Evolutionary conservation across 2,329 filamentous ascomycete species (phyloP).

Genomic region (Pestalotiopsis sp.): DNA sequence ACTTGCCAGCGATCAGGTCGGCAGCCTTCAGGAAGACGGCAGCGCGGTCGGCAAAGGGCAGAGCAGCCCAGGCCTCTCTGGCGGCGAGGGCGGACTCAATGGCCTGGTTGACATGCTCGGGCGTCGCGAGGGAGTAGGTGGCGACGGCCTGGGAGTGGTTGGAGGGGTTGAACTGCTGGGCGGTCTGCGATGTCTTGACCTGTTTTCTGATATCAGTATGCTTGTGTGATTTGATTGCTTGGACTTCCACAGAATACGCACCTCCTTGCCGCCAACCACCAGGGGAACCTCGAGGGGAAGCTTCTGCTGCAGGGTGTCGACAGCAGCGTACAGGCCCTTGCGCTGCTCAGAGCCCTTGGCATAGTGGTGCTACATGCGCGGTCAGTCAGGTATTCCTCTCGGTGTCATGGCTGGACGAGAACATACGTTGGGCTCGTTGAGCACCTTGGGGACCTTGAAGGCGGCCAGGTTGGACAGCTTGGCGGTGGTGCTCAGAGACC

Average conservation of each 20-base stretch:
- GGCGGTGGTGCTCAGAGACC: slow-evolving; percentile 29
- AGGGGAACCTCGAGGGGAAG: slow-evolving; percentile 79
- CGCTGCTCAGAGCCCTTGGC: slow-evolving; percentile 80
- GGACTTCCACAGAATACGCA: neutral
- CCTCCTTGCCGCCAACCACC: slow-evolving; percentile 80
- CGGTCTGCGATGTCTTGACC: slow-evolving; percentile 68
- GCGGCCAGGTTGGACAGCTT: slow-evolving; percentile 67
- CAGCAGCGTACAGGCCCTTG: slow-evolving; percentile 72
- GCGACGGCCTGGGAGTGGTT: slow-evolving; percentile 78
- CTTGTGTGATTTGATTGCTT: no score
- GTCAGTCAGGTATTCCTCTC: neutral
- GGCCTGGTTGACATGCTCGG: slow-evolving; percentile 74
- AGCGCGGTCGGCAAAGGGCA: slow-evolving; percentile 88
- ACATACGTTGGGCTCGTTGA: slow-evolving; percentile 95
- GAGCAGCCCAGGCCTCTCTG: slow-evolving; percentile 80
- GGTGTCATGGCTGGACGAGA: neutral
- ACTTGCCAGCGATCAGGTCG: slow-evolving; percentile 87
- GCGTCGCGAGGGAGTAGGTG: slow-evolving; percentile 80
- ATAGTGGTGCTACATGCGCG: slow-evolving; percentile 74
- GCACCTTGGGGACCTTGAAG: slow-evolving; percentile 85
- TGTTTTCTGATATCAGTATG: slow-evolving; percentile 30
- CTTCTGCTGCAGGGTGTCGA: slow-evolving; percentile 70
- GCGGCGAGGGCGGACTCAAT: slow-evolving; percentile 86
- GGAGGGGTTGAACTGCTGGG: slow-evolving; percentile 80
- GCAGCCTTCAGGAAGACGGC: slow-evolving; percentile 96